Base-by-base conservation (phyloP, 2,329 filamentous ascomycete species). In the Pseudogymnoascus sp. region DNA sequence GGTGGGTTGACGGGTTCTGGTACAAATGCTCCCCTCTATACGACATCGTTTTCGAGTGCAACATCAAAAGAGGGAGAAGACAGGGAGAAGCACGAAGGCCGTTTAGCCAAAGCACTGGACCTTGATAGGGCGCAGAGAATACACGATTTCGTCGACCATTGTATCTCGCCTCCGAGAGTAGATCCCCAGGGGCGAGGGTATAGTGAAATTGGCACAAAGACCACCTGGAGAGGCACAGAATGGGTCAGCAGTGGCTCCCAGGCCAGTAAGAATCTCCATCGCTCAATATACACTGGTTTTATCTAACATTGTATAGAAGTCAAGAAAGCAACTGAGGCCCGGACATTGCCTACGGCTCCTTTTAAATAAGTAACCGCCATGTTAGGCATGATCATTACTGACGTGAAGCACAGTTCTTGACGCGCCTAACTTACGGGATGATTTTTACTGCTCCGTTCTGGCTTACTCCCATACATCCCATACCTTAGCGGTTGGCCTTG, bases 391-490 rank as follows among this genome's bases (percentile, higher is more conserved):
- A 37, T 28, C 56, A 62, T 31, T 62, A 46, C 72, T 82, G 63
- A 80, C 70, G 64, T 14, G 1, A n/a, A 14, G 8, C 66, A 89
- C 86, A 77, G 89, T 97, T 5, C 81, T 99, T 4, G 91, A 97
- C 76, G 93, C 93, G 7, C 92, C 93, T 2, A 85, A 86, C 61
- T 80, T 97, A n/a, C 86, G 91, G 63, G 92, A 97, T 70, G 93
- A 99, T 75, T 99, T 93, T 74, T 99, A 99, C 74, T 97, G 92
- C 76, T 95, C 93, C 0, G 82, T 93, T 2, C 81, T 99, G 62
- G 91, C 95, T 8, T 97, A 96, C 74, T 96, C 89, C 0, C 75
- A 82, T 42, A 89, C 84, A 6, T 84, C 86, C 60, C 84, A 89
- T 62, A 90, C 88, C 12, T 82, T 99, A 14, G 93, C 91, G 16